Conservation (phyloP, 306 rosid genomes). For the Quercus parvula region DNA sequence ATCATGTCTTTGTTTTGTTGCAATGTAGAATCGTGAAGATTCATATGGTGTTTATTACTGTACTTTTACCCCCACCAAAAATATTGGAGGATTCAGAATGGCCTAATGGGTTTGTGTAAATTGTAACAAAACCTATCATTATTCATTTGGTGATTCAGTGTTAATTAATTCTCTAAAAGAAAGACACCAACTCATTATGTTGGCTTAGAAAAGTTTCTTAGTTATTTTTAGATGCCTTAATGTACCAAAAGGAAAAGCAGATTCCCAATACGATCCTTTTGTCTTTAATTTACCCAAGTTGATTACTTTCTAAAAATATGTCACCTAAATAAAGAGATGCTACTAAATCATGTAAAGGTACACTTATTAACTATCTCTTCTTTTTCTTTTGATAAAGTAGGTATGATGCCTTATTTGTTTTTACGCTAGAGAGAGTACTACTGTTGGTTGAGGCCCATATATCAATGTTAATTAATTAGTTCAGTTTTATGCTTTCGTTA, state of each 20-base stretch:
- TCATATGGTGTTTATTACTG: not conserved
- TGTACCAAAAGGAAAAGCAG: conserved; percentile 13
- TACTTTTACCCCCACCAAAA: not conserved
- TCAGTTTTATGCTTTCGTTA: not conserved
- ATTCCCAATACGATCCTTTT: conserved; percentile 5
- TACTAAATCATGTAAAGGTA: not conserved
- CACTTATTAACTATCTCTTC: not conserved
- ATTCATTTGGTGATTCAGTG: not conserved
- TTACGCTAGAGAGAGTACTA: too few relatives aligned
- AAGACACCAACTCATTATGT: not conserved
- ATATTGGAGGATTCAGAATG: not conserved
- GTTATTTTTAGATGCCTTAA: not conserved
- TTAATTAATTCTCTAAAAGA: not conserved
- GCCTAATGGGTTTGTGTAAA: not conserved
- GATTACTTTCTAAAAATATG: not conserved
- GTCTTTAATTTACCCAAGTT: conserved; percentile 2
- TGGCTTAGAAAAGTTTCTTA: not conserved
- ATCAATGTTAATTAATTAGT: not conserved
- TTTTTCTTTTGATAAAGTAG: not conserved
- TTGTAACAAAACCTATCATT: not conserved
- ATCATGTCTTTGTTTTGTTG: not conserved
- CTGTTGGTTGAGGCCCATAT: not conserved
- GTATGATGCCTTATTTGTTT: not conserved
- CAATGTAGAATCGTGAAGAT: not conserved
- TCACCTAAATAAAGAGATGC: not conserved